Evolutionary conservation across 2,329 filamentous ascomycete species (phyloP), one percentile per base, ranked within the genome.

Genomic region (Colletotrichum cereale): DNA sequence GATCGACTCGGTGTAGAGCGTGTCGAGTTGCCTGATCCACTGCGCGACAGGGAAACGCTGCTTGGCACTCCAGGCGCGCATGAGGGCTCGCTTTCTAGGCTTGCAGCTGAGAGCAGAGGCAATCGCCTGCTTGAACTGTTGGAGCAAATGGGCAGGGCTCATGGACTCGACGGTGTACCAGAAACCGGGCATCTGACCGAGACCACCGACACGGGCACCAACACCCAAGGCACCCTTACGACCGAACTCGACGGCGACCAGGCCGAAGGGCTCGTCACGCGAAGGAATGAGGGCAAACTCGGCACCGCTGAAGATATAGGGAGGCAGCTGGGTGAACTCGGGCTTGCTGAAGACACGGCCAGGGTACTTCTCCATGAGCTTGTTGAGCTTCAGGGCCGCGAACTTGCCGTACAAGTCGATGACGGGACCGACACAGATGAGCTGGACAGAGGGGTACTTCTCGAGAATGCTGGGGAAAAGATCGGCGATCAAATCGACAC

Each of bases 151-250:
- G 53, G 85, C 85, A 0, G 89, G 90, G 2, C 88, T 88, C 7
- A 86, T 89, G 0, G 89, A 91, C 77, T 92, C 90, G 67, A 92
- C 87, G 0, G 90, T 91, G 78, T 88, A 92, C 90, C 90, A 92
- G 87, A 90, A 92, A 31, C 90, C 90, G 26, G 90, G 90, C 90
- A 92, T 92, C 76, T 91, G 88, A n/a, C 90, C 89, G 29, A 92
- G 84, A 66, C 90, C 90, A 74, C 90, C 90, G 47, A 92, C 90
- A 65, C 89, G 85, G 47, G 90, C 88, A 56, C 90, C 90, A 67
- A 92, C 89, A 75, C 90, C 90, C 53, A 92, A 84, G 26, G 90
- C 90, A 75, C 90, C 90, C 78, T 92, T 92, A 31, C 90, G 85
- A 67, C 90, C 90, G 74, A 92, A 92, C 75, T 92, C 90, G 55